Percentiles rank a stretch among this genome's conserved stretches.
Evolutionary conservation across 108 stramenopile genomes (phyloP).

Genomic region (Schizochytrium sp.): DNA sequence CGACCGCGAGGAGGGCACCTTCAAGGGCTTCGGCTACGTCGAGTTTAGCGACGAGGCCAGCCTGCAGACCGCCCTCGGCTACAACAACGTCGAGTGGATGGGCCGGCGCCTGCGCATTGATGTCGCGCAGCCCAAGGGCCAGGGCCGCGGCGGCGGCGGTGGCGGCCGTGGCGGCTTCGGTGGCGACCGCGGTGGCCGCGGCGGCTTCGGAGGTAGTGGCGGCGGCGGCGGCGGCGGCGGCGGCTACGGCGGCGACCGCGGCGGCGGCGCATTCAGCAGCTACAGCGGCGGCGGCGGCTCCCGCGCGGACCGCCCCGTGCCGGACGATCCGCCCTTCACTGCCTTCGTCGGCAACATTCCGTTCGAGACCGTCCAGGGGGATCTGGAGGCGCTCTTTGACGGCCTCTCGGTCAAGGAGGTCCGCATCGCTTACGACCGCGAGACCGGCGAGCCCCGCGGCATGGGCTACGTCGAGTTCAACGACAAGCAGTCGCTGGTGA

Average conservation of each 20-base stretch:
- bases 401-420: conserved; percentile 2
- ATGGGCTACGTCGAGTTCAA: not conserved
- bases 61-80: not conserved
- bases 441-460: conserved; percentile 11
- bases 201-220: not conserved
- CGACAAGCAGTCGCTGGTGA: not conserved
- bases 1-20: not conserved
- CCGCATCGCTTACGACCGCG: conserved; percentile 1
- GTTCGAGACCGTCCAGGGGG: conserved; percentile 17
- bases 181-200: not conserved
- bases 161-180: not conserved
- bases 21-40: conserved; percentile 14
- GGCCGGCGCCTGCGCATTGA: conserved; percentile 17
- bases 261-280: not conserved
- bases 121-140: not conserved
- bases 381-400: conserved; percentile 12
- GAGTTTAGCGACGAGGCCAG: not conserved
- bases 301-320: not conserved
- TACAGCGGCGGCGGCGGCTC: not conserved
- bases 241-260: not conserved
- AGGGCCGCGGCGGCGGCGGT: not conserved
- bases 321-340: not conserved
- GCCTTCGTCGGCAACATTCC: not conserved
- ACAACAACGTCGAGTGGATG: not conserved
- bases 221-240: not conserved